Evolutionary conservation across 148 eudicot genomes (phyloP), one percentile per base, ranked within the genome.

Genomic region (Polygonum maritimum): DNA sequence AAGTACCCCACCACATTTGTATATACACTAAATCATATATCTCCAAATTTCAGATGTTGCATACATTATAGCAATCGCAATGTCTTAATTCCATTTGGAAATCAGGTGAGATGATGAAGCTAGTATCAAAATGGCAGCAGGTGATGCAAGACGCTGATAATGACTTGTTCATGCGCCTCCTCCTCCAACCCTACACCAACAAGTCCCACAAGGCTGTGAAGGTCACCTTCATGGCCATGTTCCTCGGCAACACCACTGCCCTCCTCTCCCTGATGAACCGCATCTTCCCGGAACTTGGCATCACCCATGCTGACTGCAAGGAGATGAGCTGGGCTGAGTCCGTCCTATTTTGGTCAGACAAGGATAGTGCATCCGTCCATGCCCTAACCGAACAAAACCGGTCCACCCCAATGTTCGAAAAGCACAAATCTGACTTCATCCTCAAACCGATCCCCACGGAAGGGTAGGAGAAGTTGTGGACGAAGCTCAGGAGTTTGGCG

Each of bases 341-440:
- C 12, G 40, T 74, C 40, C 60, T 74, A 8, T 49, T 26, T 41
- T 18, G 14, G 76, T n/a, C 1, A 1, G 35, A 15, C 60, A 41
- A 4, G 13, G 4, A 1, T 19, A 63, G 15, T 16, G n/a, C 2
- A 0, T 15, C 8, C 60, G 35, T 18, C 4, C 21, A 1, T 6
- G n/a, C 3, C 60, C 52, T 9, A 38, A 22, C 6, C 38, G 11
- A 21, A 35, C 38, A 63, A 49, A 49, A 26, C 62, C 14, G 3
- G 16, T 0, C 18, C 35, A 40, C 26, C 13, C 67, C 54, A 18
- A 22, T 31, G 18, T 35, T 10, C 26, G 26, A 49, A 31, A 54
- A 74, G 31, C 39, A 45, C 1, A 76, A 76, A 44, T 76, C 78
- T 2, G 78, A 76, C 39, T 76, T 38, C 26, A 18, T 76, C 71